phyloP scores from a whole-genome alignment of 2,329 filamentous ascomycete species.

The Scedosporium minutisporum region DNA sequence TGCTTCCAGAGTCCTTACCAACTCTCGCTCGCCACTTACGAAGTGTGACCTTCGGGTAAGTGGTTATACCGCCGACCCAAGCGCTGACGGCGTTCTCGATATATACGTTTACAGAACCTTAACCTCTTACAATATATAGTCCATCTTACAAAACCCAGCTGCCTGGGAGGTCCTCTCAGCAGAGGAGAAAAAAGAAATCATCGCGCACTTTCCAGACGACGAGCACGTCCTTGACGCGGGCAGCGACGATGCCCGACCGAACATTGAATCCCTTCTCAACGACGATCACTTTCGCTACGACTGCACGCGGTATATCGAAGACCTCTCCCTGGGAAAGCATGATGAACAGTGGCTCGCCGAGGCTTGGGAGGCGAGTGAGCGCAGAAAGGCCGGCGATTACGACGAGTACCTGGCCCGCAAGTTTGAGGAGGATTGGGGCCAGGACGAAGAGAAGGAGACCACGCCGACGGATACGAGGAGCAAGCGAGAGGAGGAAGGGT shows the following conservation, averaged over 20 bases:
- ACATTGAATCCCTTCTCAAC: conserved; percentile 33
- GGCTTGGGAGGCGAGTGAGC: conserved; percentile 41
- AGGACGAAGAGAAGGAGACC: background rate
- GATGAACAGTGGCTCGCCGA: conserved; percentile 42
- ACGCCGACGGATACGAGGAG: background rate
- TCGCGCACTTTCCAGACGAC: conserved; percentile 27
- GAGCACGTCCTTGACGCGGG: conserved; percentile 26
- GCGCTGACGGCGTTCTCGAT: no score
- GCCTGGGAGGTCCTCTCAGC: conserved; percentile 26
- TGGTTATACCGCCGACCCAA: background rate
- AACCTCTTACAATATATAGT: conserved; percentile 13
- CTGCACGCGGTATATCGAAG: conserved; percentile 33
- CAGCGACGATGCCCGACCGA: conserved; percentile 26
- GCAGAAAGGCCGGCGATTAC: conserved; percentile 38
- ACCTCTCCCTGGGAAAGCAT: conserved; percentile 37
- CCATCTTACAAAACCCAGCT: conserved; percentile 25
- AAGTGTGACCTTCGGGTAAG: background rate
- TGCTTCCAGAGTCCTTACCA: background rate
- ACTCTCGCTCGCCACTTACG: background rate
- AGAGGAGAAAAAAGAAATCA: conserved; percentile 24
- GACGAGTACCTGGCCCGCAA: conserved; percentile 34
- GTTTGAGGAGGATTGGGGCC: conserved; percentile 38
- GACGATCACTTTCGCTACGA: conserved; percentile 38
- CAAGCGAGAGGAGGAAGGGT: background rate
- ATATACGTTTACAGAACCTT: no score